These are phyloP conservation scores for Leptodermis oblonga DNA, from an alignment of 257 asterid genomes.

Conservation along the genomic window DNA sequence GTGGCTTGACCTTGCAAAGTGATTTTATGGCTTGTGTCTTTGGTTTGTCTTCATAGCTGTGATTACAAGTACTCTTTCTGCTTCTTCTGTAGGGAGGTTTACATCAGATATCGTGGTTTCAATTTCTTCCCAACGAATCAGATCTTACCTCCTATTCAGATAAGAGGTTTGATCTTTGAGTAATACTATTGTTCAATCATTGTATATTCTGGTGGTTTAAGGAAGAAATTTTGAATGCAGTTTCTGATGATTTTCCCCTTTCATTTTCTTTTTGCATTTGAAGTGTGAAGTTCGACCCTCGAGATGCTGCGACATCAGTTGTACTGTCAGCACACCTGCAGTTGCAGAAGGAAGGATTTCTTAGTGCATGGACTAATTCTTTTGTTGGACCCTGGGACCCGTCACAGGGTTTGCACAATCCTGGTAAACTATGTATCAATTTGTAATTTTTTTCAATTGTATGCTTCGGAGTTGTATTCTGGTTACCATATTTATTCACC, in stretches of 20 bases:
- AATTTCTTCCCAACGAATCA: constrained; percentile 82
- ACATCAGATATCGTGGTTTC: constrained; percentile 98
- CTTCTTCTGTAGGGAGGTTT: constrained; percentile 78
- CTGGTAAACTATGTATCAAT: constrained; percentile 50
- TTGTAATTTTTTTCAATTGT: constrained; percentile 9
- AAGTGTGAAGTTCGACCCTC: constrained; percentile 65
- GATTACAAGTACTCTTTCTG: background rate
- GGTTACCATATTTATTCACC: constrained; percentile 13
- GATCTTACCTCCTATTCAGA: constrained; percentile 59
- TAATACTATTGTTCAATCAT: background rate
- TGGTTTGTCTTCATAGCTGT: constrained; percentile 6
- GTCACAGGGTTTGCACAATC: constrained; percentile 96
- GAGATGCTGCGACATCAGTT: constrained; percentile 65
- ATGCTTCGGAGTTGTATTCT: constrained; percentile 16
- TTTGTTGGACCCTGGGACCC: constrained; percentile 99
- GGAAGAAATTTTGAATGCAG: constrained; percentile 8
- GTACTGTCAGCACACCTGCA: constrained; percentile 85
- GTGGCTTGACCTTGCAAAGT: background rate
- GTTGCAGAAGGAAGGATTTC: constrained; percentile 90
- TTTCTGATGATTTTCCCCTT: background rate
- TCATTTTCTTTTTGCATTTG: constrained; percentile 20
- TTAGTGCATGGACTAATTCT: constrained; percentile 94
- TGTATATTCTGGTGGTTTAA: background rate
- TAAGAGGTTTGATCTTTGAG: constrained; percentile 56
- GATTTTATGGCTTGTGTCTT: background rate